These are phyloP conservation scores for Citrus trifoliata DNA, from an alignment of 345 rosid genomes.

Conservation along the genomic window DNA sequence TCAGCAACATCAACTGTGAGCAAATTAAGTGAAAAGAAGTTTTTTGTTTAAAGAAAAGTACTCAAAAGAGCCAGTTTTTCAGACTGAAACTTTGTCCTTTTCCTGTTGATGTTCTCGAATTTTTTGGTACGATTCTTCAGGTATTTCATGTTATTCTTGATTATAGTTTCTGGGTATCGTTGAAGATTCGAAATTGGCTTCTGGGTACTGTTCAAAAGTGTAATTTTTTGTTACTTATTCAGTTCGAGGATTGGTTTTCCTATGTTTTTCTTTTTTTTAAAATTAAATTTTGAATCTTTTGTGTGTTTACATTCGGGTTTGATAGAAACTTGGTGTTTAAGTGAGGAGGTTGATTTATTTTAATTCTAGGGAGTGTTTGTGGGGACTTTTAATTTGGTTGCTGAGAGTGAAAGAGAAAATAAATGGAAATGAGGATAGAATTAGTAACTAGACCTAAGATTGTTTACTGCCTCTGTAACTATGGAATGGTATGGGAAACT, in stretches of 20 bases:
- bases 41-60: background rate
- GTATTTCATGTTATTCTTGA: slow-evolving; percentile 14
- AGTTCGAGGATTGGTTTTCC: slow-evolving; percentile 13
- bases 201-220: slow-evolving; percentile 13
- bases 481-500: background rate
- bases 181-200: slow-evolving; percentile 13
- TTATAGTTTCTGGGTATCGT: slow-evolving; percentile 24
- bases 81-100: background rate
- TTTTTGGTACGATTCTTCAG: slow-evolving; percentile 23
- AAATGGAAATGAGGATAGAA: background rate
- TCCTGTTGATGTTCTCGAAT: background rate
- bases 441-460: background rate
- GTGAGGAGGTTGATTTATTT: background rate
- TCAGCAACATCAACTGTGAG: background rate
- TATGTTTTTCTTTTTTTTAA: background rate
- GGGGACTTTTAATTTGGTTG: background rate
- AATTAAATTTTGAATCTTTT: background rate
- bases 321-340: background rate
- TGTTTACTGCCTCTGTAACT: background rate
- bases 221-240: slow-evolving; percentile 17
- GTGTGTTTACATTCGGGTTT: background rate
- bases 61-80: background rate
- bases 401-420: background rate
- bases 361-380: background rate
- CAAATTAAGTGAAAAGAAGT: background rate